Conservation (phyloP, 352 stramenopile species). For the Globisporangium recalcitrans region DNA sequence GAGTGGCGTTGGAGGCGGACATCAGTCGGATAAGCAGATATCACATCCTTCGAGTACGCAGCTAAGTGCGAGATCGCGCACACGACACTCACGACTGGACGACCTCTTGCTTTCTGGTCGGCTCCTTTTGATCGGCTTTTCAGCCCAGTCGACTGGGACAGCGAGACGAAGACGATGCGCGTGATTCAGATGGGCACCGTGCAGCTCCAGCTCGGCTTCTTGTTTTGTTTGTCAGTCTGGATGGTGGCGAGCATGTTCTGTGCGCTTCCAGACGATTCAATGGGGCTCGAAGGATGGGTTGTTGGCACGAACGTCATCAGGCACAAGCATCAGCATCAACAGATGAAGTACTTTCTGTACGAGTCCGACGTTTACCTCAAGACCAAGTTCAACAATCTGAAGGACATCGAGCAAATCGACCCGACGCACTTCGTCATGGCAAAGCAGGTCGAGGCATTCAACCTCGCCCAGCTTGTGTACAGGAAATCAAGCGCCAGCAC, state of each 20-base stretch:
- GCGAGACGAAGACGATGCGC: slow-evolving; percentile 5
- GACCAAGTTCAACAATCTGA: slow-evolving; percentile 23
- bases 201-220: slow-evolving; percentile 28
- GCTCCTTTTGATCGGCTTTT: slow-evolving; percentile 27
- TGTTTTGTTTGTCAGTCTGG: slow-evolving; percentile 27
- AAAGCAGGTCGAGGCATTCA: slow-evolving; percentile 39
- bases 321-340: slow-evolving; percentile 11
- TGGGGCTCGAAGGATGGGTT: slow-evolving; percentile 22
- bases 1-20: neutral
- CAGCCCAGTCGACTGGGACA: slow-evolving; percentile 7
- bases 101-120: slow-evolving; percentile 6
- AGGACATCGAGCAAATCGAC: slow-evolving; percentile 21
- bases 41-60: too few species aligned
- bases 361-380: slow-evolving; percentile 34
- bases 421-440: slow-evolving; percentile 36
- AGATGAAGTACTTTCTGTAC: slow-evolving; percentile 37
- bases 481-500: slow-evolving; percentile 63
- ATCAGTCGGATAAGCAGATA: neutral
- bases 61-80: neutral
- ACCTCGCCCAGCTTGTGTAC: slow-evolving; percentile 40
- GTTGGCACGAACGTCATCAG: slow-evolving; percentile 4
- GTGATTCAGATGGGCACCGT: slow-evolving; percentile 21
- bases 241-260: slow-evolving; percentile 28
- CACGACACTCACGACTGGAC: neutral
- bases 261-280: slow-evolving; percentile 23